phyloP scores from a whole-genome alignment of 345 rosid species.

The Cardamine resedifolia region DNA sequence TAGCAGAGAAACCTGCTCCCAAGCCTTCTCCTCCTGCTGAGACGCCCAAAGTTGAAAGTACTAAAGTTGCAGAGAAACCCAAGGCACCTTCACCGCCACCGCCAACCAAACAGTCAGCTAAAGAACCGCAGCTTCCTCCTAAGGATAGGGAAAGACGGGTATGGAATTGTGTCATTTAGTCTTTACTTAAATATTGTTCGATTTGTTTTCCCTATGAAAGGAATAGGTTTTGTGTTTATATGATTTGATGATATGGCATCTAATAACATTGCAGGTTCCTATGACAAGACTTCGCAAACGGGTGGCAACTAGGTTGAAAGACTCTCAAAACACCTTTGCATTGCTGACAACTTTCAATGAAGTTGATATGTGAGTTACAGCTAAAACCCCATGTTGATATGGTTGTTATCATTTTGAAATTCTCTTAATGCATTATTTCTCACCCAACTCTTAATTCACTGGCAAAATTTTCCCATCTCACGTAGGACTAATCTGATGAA shows the following conservation, averaged over 20 bases:
- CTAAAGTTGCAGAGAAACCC: slow-evolving; percentile 52
- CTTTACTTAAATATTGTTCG: not conserved
- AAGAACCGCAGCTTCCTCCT: slow-evolving; percentile 97
- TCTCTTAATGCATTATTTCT: not conserved
- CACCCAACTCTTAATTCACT: not conserved
- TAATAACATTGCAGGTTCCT: slow-evolving; percentile 64
- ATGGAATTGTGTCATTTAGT: slow-evolving; percentile 34
- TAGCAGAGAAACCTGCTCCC: slow-evolving; percentile 50
- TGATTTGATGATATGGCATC: slow-evolving; percentile 25
- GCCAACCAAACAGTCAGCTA: slow-evolving; percentile 61
- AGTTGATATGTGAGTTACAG: slow-evolving; percentile 79
- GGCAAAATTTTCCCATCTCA: slow-evolving; percentile 2
- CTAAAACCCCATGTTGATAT: not conserved
- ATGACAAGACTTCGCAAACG: slow-evolving; percentile 98
- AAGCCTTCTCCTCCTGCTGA: slow-evolving; percentile 58
- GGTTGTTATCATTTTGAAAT: slow-evolving; percentile 6
- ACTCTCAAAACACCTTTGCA: slow-evolving; percentile 96
- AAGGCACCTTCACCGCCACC: slow-evolving; percentile 59
- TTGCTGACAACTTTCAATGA: slow-evolving; percentile 97
- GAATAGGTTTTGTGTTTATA: not conserved
- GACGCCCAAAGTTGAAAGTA: slow-evolving; percentile 48
- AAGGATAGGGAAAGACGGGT: slow-evolving; percentile 98
- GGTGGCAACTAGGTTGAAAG: slow-evolving; percentile 93
- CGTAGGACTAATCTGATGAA: slow-evolving; percentile 96
- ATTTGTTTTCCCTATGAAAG: slow-evolving; percentile 9